Percentiles rank a stretch among this genome's conserved stretches.
phyloP scores from a whole-genome alignment of 2,329 filamentous ascomycete genomes.

The Paraphaeosphaeria minitans region DNA sequence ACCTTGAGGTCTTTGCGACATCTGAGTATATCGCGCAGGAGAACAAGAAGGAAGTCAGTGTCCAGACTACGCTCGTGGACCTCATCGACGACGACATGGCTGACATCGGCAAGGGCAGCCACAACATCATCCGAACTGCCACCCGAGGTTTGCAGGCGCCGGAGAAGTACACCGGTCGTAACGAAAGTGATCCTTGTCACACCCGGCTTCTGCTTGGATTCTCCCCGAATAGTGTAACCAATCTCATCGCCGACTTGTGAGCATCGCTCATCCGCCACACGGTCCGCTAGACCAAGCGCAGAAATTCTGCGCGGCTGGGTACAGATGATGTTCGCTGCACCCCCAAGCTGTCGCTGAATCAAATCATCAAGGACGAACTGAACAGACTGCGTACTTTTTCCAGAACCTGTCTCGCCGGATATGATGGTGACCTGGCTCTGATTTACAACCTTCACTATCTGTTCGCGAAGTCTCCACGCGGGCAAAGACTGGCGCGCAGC shows the following conservation, averaged over 20 bases:
- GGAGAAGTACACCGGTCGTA: constrained; percentile 89
- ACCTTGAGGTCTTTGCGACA: constrained; percentile 80
- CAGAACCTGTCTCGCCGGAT: constrained; percentile 93
- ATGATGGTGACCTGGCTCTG: constrained; percentile 91
- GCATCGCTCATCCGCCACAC: constrained; percentile 91
- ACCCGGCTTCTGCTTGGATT: constrained; percentile 73
- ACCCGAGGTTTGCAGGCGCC: constrained; percentile 88
- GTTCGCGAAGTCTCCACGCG: constrained; percentile 82
- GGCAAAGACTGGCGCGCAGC: constrained; percentile 74
- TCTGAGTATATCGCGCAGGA: constrained; percentile 81
- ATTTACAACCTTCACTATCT: constrained; percentile 76
- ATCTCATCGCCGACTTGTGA: constrained; percentile 82
- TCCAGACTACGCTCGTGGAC: constrained; percentile 95
- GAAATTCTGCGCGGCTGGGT: constrained; percentile 96
- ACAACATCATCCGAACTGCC: constrained; percentile 79
- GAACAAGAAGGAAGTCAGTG: constrained; percentile 88
- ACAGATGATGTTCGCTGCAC: constrained; percentile 85
- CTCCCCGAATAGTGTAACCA: constrained; percentile 89
- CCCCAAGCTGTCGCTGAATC: constrained; percentile 75
- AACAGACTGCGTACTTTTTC: constrained; percentile 84
- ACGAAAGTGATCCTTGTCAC: constrained; percentile 92
- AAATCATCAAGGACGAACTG: constrained; percentile 95
- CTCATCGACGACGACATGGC: constrained; percentile 94
- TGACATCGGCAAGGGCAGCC: constrained; percentile 83
- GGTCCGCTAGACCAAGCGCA: constrained; percentile 88